Conservation (phyloP, 805 yeast genomes). For the Ogataea nonfermentans region DNA sequence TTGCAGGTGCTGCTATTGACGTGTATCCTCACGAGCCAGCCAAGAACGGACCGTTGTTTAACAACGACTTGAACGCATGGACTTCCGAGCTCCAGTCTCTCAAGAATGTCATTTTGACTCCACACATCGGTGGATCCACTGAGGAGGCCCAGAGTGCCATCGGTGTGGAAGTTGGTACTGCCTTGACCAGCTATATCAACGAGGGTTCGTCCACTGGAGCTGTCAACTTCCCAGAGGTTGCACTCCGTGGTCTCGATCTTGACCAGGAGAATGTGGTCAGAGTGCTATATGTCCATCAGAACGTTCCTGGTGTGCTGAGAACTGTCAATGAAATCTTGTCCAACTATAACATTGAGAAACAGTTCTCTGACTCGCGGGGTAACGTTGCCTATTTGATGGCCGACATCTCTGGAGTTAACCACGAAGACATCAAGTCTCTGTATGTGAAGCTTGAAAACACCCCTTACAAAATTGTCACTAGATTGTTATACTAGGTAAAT, state of each 20-base stretch:
- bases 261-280: slow-evolving; percentile 89
- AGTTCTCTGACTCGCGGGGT: slow-evolving; percentile 95
- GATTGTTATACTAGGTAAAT: slow-evolving; percentile 68
- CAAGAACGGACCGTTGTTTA: slow-evolving; percentile 86
- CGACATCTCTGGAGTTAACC: slow-evolving; percentile 83
- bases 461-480: slow-evolving; percentile 85
- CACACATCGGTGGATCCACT: slow-evolving; percentile 98
- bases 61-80: slow-evolving; percentile 75
- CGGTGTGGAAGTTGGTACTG: slow-evolving; percentile 90
- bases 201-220: slow-evolving; percentile 95
- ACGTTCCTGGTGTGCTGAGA: slow-evolving; percentile 97
- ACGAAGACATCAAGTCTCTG: slow-evolving; percentile 77
- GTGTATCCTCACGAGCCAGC: slow-evolving; percentile 98
- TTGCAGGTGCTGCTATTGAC: slow-evolving; percentile 96
- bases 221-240: slow-evolving; percentile 98
- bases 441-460: slow-evolving; percentile 86
- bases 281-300: slow-evolving; percentile 93
- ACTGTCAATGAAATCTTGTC: slow-evolving; percentile 95
- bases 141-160: slow-evolving; percentile 98
- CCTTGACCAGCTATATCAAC: slow-evolving; percentile 86
- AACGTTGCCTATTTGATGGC: slow-evolving; percentile 98
- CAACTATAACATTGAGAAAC: slow-evolving; percentile 94
- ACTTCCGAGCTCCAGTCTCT: slow-evolving; percentile 75
- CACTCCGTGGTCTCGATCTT: slow-evolving; percentile 80
- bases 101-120: slow-evolving; percentile 89